Evolutionary conservation across 306 rosid species (phyloP).

Genomic region (Rubus idaeus): DNA sequence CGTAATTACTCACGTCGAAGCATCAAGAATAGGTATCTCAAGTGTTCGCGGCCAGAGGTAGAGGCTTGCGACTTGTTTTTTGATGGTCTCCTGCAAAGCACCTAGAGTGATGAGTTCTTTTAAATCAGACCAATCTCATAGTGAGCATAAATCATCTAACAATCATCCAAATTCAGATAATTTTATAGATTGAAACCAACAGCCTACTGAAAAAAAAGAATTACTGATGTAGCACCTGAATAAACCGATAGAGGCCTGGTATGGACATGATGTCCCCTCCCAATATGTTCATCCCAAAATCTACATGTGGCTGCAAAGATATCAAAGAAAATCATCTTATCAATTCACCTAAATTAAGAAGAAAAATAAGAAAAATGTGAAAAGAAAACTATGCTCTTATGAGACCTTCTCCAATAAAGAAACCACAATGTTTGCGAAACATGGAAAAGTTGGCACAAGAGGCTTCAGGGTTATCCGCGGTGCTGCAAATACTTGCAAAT

Average conservation of each 20-base stretch:
- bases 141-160: background rate
- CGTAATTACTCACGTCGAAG: constrained; percentile 57
- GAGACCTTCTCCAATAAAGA: constrained; percentile 87
- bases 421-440: constrained; percentile 65
- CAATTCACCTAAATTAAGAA: background rate
- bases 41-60: constrained; percentile 88
- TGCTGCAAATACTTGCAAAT: constrained; percentile 69
- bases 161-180: constrained; percentile 13
- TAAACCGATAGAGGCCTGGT: constrained; percentile 75
- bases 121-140: background rate
- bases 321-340: constrained; percentile 14
- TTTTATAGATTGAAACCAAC: constrained; percentile 1
- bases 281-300: constrained; percentile 73
- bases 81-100: constrained; percentile 64
- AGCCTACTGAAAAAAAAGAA: constrained; percentile 20
- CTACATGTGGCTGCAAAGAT: constrained; percentile 74
- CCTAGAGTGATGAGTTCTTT: constrained; percentile 22
- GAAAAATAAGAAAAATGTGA: background rate
- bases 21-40: constrained; percentile 73
- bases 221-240: constrained; percentile 73
- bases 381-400: background rate
- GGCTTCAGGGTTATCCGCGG: constrained; percentile 76
- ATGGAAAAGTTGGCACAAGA: constrained; percentile 89
- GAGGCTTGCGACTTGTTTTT: constrained; percentile 68
- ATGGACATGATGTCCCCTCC: constrained; percentile 95